Evolutionary conservation across 2,329 filamentous ascomycete genomes (phyloP).

Genomic region (Cadophora luteo-olivacea): DNA sequence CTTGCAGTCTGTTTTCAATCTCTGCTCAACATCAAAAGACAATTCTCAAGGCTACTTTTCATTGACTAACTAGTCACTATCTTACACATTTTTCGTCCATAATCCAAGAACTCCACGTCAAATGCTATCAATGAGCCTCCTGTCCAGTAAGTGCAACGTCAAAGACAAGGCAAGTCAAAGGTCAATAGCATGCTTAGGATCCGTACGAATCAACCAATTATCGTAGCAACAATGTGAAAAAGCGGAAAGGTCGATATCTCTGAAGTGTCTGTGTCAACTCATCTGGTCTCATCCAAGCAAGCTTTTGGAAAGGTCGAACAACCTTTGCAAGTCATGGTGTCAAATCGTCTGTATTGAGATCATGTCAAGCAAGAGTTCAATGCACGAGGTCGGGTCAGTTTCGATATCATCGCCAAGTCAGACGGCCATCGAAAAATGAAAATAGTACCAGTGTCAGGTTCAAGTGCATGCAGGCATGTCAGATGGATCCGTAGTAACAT

Average conservation of each 20-base stretch:
- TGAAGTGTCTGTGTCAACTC: conserved; percentile 21
- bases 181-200: conserved; percentile 18
- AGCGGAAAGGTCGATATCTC: not conserved
- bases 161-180: conserved; percentile 19
- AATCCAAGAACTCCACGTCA: conserved; percentile 13
- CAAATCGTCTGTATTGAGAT: conserved; percentile 32
- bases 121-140: conserved; percentile 14
- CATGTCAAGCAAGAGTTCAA: conserved; percentile 41
- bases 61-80: conserved; percentile 30
- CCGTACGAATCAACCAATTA: conserved; percentile 3
- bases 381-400: conserved; percentile 29
- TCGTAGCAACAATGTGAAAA: not conserved
- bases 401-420: conserved; percentile 10
- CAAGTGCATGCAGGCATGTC: conserved; percentile 45
- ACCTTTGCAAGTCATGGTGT: conserved; percentile 36
- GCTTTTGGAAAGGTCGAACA: not conserved
- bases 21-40: not conserved
- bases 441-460: conserved; percentile 34
- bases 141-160: conserved; percentile 23
- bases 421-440: conserved; percentile 34
- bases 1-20: not conserved
- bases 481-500: conserved; percentile 42
- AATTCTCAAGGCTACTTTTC: conserved; percentile 1
- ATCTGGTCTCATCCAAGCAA: conserved; percentile 10
- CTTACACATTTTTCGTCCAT: conserved; percentile 29